phyloP scores from a whole-genome alignment of 2,329 filamentous ascomycete genomes.

The Leptographium wingfieldii region DNA sequence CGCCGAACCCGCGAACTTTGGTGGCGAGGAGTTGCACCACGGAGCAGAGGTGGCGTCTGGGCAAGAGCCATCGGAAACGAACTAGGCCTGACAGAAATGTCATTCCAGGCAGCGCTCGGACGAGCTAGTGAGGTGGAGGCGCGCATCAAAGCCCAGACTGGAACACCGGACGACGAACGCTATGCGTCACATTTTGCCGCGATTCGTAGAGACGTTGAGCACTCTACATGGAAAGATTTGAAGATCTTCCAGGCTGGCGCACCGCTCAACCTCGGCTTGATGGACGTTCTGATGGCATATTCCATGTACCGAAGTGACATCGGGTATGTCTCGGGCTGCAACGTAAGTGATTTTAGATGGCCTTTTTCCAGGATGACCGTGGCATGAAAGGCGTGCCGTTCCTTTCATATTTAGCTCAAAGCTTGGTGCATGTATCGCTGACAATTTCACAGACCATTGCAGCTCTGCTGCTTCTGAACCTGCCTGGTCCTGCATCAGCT shows the following conservation, averaged over 20 bases:
- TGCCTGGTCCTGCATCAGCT: conserved; percentile 47
- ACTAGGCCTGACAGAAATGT: conserved; percentile 51
- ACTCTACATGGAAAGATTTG: conserved; percentile 56
- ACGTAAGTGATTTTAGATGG: conserved; percentile 40
- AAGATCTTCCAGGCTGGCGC: conserved; percentile 57
- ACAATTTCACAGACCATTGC: conserved; percentile 46
- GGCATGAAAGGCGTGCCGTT: neutral
- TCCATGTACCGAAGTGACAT: conserved; percentile 73
- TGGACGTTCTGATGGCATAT: conserved; percentile 67
- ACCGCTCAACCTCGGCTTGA: conserved; percentile 53
- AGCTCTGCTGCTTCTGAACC: conserved; percentile 59
- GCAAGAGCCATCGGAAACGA: conserved; percentile 60
- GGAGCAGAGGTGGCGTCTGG: conserved; percentile 59
- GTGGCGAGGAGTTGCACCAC: conserved; percentile 68
- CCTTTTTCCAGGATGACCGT: neutral
- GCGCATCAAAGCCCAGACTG: conserved; percentile 38
- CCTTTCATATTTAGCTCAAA: neutral
- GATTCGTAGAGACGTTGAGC: conserved; percentile 51
- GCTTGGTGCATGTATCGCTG: neutral
- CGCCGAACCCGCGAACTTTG: conserved; percentile 62
- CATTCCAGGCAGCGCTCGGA: conserved; percentile 57
- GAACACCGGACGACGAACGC: conserved; percentile 38
- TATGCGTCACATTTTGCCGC: conserved; percentile 48
- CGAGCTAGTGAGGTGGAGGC: conserved; percentile 52
- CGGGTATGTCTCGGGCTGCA: conserved; percentile 62